Base-by-base conservation (phyloP, 1,284 basidiomycete species). In the Phylloporus sp. region DNA sequence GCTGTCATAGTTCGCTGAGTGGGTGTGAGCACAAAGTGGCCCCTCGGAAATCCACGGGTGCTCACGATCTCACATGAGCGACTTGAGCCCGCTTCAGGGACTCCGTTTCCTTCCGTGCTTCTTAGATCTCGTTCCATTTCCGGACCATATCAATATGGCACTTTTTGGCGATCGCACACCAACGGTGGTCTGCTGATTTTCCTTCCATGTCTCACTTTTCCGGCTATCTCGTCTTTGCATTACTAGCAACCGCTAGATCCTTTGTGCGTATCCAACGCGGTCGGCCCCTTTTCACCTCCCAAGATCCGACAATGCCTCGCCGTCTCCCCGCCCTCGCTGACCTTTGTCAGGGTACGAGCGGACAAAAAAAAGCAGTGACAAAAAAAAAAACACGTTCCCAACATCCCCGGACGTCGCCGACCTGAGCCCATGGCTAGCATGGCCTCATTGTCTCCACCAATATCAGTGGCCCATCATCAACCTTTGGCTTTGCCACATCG, bases 121-220 rank as follows among this genome's bases (percentile, higher is more conserved):
- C 69, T 42, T 68, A 52, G 62, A 61, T 73, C 72, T 60, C 60
- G 18, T 47, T 63, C 69, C 70, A 72, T 69, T 72, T 70, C 62
- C 66, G 70, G 62, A 51, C 58, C 62, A 44, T 55, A 54, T 66
- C 68, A 70, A 71, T 70, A 73, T 51, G 47, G 50, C 68, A 61
- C 42, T 52, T 62, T 63, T 66, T 60, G 63, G 68, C 68, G 68
- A 73, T 70, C 70, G 59, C 63, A 52, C 51, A 29, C 61, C 44
- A 57, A 68, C 28, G 32, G 56, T 66, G 60, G 12, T 17, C 26
- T 29, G 10, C 26, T 17, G 47, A 47, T 47, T 47, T 26, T 47
- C 46, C 26, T 47, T 28, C 46, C 46, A 28, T 49, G 2, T 24
- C 46, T 49, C 26, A 24, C 17, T 26, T 26, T 49, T 13, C 56